Evolutionary conservation across 192 early-diverging fungal genomes (phyloP).

Genomic region (Lobosporangium transversale): DNA sequence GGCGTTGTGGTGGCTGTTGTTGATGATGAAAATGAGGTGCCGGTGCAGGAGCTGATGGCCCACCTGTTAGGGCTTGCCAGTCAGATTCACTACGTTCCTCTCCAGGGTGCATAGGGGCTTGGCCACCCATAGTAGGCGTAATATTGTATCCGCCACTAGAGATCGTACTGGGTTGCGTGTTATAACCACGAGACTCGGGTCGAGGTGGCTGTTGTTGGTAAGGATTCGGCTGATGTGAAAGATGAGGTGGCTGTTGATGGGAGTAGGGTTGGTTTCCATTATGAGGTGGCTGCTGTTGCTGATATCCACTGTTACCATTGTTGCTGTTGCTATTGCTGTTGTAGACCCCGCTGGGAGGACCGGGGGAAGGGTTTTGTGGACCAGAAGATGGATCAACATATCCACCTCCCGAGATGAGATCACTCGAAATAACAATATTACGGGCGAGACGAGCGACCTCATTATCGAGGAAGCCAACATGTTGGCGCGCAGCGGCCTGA

Average conservation of each 20-base stretch:
- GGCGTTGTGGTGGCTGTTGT: conserved; percentile 17
- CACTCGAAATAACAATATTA: conserved; percentile 45
- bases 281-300: not conserved
- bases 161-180: not conserved
- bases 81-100: conserved; percentile 38
- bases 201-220: conserved; percentile 19
- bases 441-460: conserved; percentile 66
- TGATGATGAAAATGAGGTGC: conserved; percentile 3
- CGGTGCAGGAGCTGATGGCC: conserved; percentile 14
- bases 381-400: conserved; percentile 14
- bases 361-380: not conserved
- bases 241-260: conserved; percentile 6
- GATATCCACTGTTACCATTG: not conserved
- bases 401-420: conserved; percentile 35
- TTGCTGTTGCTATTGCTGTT: not conserved
- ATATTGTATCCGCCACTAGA: conserved; percentile 29
- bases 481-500: conserved; percentile 61
- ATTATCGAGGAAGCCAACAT: conserved; percentile 74
- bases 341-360: conserved; percentile 4
- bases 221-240: conserved; percentile 15
- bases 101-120: conserved; percentile 4
- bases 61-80: conserved; percentile 40
- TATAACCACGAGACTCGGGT: conserved; percentile 4
- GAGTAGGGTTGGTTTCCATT: conserved; percentile 10
- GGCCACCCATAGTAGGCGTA: conserved; percentile 12